Base-by-base conservation (phyloP, 768 basidiomycete genomes). In the Paxillus rubicundulus region DNA sequence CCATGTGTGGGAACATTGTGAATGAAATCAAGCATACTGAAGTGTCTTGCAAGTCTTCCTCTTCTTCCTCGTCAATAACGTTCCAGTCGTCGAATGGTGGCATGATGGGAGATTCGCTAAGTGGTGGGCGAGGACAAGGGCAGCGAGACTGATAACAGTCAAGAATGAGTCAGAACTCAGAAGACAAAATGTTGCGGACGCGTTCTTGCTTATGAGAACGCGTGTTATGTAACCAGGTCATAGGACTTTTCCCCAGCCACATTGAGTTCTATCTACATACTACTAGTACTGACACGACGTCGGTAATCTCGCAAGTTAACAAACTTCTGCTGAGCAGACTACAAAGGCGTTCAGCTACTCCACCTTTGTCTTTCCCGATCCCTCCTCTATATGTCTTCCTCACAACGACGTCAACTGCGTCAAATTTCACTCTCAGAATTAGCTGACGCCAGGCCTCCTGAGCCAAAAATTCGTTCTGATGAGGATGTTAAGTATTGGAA, bases 41-140 rank as follows among this genome's bases (percentile, higher is more conserved):
- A 9, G 65, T 47, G 60, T 89, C 88, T 62, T 89, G 87, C 16
- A 92, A 63, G 56, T 92, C 91, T 18, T 89, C 86, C 0, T 93
- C 89, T 5, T 92, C 90, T 7, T 91, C 89, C 1, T 90, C 86
- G 16, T 87, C 87, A 24, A 88, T 62, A 49, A 74, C 79, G 64
- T 87, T 89, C 90, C 89, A 92, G 51, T 89, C 86, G 33, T 90
- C 87, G 55, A 84, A 92, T 0, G 82, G 76, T 0, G 85, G 69
- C 87, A 90, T 89, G 2, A 0, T 43, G 16, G 1, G 2, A 1
- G 9, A 14, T 16, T 46, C 17, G 4, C 8, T 7, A 40, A 2
- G 33, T 45, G 3, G 46, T 9, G 2, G 33, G 37, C 33, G 6
- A 30, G 8, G 12, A 9, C 36, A 9, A 36, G 18, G 13, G 38